phyloP scores from a whole-genome alignment of 2,329 filamentous ascomycete species.

The Grosmannia clavigera region DNA sequence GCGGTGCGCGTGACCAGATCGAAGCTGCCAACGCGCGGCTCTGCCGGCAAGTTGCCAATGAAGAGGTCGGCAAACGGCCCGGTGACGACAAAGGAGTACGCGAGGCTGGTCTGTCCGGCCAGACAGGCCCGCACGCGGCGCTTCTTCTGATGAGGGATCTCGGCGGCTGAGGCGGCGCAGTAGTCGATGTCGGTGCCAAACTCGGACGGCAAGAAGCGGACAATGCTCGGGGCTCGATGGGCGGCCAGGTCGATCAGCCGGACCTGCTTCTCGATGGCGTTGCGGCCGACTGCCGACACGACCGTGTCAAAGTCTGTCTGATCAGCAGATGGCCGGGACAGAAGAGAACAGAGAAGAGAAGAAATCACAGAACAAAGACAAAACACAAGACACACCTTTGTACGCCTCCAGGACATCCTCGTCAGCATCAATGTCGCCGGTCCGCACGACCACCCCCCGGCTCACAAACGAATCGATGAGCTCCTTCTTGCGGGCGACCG shows the following conservation, averaged over 20 bases:
- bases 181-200: conserved; percentile 9
- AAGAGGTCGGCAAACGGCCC: conserved; percentile 10
- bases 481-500: conserved; percentile 3
- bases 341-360: not conserved
- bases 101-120: conserved; percentile 1
- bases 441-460: conserved; percentile 2
- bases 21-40: conserved; percentile 7
- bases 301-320: conserved; percentile 8
- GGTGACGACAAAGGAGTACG: conserved; percentile 4
- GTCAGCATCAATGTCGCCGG: conserved; percentile 6
- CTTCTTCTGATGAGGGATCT: conserved; percentile 10
- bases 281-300: conserved; percentile 8
- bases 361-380: too few relatives aligned
- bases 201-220: conserved; percentile 29
- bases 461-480: not conserved
- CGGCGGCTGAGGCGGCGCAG: conserved; percentile 5
- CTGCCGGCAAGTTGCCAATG: conserved; percentile 3
- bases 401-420: conserved; percentile 4
- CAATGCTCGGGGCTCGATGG: conserved; percentile 32
- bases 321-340: not conserved
- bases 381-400: not conserved
- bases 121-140: conserved; percentile 8
- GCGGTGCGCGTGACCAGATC: not conserved
- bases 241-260: conserved; percentile 20
- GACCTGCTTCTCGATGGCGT: conserved; percentile 9